Conservation (phyloP, 371 early-diverging fungal genomes). For the Smittium culicis region DNA sequence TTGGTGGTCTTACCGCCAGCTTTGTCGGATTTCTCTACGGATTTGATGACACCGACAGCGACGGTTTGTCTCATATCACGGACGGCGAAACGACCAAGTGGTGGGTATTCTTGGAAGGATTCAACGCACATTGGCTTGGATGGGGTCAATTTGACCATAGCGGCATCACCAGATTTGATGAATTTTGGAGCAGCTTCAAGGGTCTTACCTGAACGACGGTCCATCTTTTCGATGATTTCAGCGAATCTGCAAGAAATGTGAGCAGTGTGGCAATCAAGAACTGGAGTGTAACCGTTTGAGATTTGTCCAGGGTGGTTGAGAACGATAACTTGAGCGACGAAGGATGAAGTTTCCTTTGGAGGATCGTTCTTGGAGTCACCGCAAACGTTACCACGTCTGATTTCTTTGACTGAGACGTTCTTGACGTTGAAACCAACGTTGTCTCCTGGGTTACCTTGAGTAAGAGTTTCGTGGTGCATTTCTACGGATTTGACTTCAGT, state of each 20-base stretch:
- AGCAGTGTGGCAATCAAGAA: conserved; percentile 93
- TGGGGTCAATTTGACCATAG: conserved; percentile 88
- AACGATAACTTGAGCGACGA: conserved; percentile 90
- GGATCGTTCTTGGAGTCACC: conserved; percentile 95
- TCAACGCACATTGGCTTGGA: conserved; percentile 96
- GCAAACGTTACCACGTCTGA: conserved; percentile 93
- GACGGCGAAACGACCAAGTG: conserved; percentile 93
- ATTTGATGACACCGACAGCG: conserved; percentile 92
- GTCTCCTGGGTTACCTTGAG: conserved; percentile 91
- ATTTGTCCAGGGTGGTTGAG: conserved; percentile 95
- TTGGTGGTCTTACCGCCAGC: conserved; percentile 42
- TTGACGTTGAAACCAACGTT: conserved; percentile 97
- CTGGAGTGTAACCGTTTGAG: conserved; percentile 76
- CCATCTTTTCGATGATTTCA: conserved; percentile 86
- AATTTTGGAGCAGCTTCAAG: conserved; percentile 81
- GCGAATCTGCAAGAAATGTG: conserved; percentile 92
- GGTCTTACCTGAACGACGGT: conserved; percentile 89
- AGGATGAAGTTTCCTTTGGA: conserved; percentile 83
- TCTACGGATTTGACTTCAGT: conserved; percentile 97
- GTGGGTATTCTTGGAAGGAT: conserved; percentile 80
- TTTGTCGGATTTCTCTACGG: conserved; percentile 69
- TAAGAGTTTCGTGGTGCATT: conserved; percentile 93
- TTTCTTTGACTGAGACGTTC: conserved; percentile 92
- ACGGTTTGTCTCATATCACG: conserved; percentile 93
- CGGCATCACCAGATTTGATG: conserved; percentile 87